Conservation (phyloP, 352 stramenopile genomes). For the Phytophthora ramorum region DNA sequence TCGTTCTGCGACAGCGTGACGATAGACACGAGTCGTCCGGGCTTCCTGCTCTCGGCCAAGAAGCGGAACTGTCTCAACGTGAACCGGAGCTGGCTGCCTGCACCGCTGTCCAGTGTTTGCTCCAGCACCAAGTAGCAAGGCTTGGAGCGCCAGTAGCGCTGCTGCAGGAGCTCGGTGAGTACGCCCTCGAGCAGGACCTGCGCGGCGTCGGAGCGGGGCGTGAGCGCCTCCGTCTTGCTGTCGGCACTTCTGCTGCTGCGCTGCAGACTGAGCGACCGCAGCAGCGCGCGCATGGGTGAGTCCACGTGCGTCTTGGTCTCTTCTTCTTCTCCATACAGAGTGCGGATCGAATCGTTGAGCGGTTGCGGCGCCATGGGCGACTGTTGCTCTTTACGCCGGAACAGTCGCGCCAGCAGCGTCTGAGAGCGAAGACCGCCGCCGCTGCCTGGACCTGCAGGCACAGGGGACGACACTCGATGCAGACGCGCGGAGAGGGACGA, state of each 20-base stretch:
- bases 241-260: constrained; percentile 17
- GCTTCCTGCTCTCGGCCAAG: constrained; percentile 32
- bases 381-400: constrained; percentile 39
- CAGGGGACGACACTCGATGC: constrained; percentile 6
- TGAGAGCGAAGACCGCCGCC: constrained; percentile 18
- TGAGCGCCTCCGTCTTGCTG: constrained; percentile 2
- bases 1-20: constrained; percentile 61
- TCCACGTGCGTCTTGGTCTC: constrained; percentile 39
- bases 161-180: constrained; percentile 57
- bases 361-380: neutral
- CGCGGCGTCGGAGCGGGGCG: neutral
- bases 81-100: constrained; percentile 25
- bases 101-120: constrained; percentile 20
- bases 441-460: constrained; percentile 4
- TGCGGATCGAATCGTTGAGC: neutral
- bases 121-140: constrained; percentile 69
- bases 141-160: constrained; percentile 67
- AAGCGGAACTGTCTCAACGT: constrained; percentile 62
- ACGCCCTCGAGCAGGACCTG: constrained; percentile 56
- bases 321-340: constrained; percentile 40
- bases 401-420: constrained; percentile 42
- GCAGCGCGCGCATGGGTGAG: constrained; percentile 39
- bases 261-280: constrained; percentile 47
- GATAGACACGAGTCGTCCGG: constrained; percentile 44
- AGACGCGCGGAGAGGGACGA: constrained; percentile 14